These are phyloP conservation scores for Alternaria longipes DNA, from an alignment of 2,329 filamentous ascomycete genomes.

Conservation along the genomic window DNA sequence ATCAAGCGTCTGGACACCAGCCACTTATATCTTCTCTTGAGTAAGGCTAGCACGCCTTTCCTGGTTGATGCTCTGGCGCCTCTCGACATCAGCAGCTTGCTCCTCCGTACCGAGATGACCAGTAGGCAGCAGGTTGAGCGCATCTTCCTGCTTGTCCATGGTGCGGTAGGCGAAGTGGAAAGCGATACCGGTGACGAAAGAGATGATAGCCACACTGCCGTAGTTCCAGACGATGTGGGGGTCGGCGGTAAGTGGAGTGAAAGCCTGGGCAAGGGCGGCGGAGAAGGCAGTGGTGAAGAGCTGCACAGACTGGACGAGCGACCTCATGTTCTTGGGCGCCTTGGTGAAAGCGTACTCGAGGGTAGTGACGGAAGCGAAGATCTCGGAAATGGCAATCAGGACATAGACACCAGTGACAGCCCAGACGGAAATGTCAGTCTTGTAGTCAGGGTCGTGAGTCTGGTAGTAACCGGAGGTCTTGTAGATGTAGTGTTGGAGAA, in stretches of 20 bases:
- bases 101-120: constrained; percentile 44
- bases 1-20: neutral
- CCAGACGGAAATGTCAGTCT: constrained; percentile 62
- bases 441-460: constrained; percentile 49
- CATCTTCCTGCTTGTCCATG: constrained; percentile 49
- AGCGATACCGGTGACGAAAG: constrained; percentile 43
- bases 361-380: constrained; percentile 72
- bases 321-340: constrained; percentile 71
- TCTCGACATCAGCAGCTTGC: constrained; percentile 45
- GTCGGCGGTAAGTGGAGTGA: constrained; percentile 39
- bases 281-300: constrained; percentile 50
- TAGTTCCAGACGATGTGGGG: constrained; percentile 49
- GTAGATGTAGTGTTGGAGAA: constrained; percentile 69
- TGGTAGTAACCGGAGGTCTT: constrained; percentile 60
- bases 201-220: constrained; percentile 47
- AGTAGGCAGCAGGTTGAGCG: constrained; percentile 51
- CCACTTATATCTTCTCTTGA: constrained; percentile 27
- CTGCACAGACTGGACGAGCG: constrained; percentile 48
- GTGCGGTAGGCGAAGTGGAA: constrained; percentile 47
- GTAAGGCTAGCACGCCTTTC: constrained; percentile 23
- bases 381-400: constrained; percentile 67
- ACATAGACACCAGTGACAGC: constrained; percentile 62
- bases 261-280: constrained; percentile 42
- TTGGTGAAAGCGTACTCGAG: constrained; percentile 80
- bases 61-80: constrained; percentile 28